phyloP scores from a whole-genome alignment of 2,329 filamentous ascomycete species.

The Biscogniauxia marginata region DNA sequence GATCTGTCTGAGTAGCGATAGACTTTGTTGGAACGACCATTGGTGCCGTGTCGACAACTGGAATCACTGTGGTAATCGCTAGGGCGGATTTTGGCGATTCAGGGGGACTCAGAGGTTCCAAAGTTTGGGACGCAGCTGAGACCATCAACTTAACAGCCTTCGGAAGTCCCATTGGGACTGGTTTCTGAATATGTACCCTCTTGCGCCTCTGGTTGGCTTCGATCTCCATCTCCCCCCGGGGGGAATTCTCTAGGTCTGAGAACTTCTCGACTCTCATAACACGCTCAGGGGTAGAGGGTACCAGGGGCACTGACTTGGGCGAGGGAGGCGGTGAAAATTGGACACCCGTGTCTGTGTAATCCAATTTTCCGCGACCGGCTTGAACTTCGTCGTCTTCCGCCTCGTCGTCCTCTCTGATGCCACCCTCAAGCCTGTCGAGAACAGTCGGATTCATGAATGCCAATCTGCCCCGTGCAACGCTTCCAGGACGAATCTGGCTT shows the following conservation, averaged over 20 bases:
- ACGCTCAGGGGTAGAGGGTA: conserved; percentile 45
- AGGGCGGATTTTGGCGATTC: conserved; percentile 62
- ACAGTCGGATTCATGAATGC: conserved; percentile 54
- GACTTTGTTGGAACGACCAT: conserved; percentile 46
- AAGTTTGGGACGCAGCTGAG: conserved; percentile 62
- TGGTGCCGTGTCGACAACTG: conserved; percentile 34
- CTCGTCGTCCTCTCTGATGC: conserved; percentile 51
- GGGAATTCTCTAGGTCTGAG: conserved; percentile 43
- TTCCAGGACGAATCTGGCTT: conserved; percentile 55
- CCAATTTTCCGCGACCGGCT: conserved; percentile 24
- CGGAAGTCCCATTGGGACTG: conserved; percentile 48
- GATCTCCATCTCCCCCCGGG: conserved; percentile 55
- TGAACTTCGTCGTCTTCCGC: conserved; percentile 34
- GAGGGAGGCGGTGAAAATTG: conserved; percentile 85
- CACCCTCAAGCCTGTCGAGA: conserved; percentile 54
- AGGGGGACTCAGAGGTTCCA: conserved; percentile 62
- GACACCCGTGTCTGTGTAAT: conserved; percentile 73
- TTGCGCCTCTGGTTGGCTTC: conserved; percentile 75
- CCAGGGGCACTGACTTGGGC: conserved; percentile 49
- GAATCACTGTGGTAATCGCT: conserved; percentile 40
- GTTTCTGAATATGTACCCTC: conserved; percentile 56
- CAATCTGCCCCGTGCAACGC: conserved; percentile 53
- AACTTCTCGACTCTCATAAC: conserved; percentile 38
- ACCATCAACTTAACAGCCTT: conserved; percentile 53
- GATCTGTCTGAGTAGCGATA: conserved; percentile 62